Evolutionary conservation across 192 early-diverging fungal genomes (phyloP).

Genomic region (Umbelopsis sp.): DNA sequence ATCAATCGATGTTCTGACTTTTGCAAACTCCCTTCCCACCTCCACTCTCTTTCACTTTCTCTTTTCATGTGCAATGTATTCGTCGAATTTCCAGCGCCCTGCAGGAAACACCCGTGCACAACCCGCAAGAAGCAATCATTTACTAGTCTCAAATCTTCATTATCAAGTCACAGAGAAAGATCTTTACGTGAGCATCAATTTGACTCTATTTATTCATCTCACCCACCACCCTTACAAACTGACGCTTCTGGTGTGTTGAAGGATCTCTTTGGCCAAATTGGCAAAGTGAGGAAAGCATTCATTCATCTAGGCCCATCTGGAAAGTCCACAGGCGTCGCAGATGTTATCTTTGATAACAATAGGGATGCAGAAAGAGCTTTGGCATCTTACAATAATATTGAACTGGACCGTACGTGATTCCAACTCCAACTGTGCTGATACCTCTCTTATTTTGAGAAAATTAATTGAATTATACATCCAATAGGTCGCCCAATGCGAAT

Average conservation of each 20-base stretch:
- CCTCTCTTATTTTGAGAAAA: neutral
- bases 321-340: constrained; percentile 52
- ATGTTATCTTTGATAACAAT: constrained; percentile 43
- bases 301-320: constrained; percentile 51
- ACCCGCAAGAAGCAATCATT: constrained; percentile 9
- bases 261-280: constrained; percentile 56
- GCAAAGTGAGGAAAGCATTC: constrained; percentile 42
- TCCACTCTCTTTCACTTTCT: constrained; percentile 1
- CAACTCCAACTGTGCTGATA: neutral
- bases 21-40: neutral
- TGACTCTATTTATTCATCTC: neutral
- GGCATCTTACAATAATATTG: constrained; percentile 45
- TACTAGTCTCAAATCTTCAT: constrained; percentile 43
- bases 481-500: constrained; percentile 31
- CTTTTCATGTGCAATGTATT: constrained; percentile 1
- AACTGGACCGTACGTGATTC: constrained; percentile 48
- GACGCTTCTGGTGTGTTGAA: constrained; percentile 19
- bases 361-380: constrained; percentile 45
- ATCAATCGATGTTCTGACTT: constrained; percentile 15
- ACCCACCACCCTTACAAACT: constrained; percentile 8
- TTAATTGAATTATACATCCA: neutral
- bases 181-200: constrained; percentile 42
- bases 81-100: constrained; percentile 3
- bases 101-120: neutral
- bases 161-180: constrained; percentile 59